Percentiles rank a stretch among this genome's conserved stretches.
Conservation (phyloP, 2,329 filamentous ascomycete genomes). For the Fusarium sp. region DNA sequence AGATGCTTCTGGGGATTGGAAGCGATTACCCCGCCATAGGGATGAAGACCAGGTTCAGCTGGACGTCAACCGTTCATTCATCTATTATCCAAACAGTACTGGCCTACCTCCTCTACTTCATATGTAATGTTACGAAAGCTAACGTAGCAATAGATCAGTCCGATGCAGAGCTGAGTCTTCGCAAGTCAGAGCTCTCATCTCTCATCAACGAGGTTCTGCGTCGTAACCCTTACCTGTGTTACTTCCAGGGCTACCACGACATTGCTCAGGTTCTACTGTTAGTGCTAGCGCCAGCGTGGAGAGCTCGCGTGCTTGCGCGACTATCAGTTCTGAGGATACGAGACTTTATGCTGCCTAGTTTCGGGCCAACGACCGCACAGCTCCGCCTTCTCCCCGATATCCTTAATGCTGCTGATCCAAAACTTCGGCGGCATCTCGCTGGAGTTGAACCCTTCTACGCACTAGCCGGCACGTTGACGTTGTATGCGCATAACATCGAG, state of each 20-base stretch:
- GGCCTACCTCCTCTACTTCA: neutral
- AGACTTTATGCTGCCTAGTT: slow-evolving; percentile 95
- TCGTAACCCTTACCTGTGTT: slow-evolving; percentile 84
- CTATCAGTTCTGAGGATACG: slow-evolving; percentile 91
- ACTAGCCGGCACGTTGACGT: slow-evolving; percentile 89
- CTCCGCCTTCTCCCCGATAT: slow-evolving; percentile 89
- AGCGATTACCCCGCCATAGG: slow-evolving; percentile 75
- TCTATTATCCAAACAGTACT: slow-evolving; percentile 89
- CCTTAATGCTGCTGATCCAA: slow-evolving; percentile 76
- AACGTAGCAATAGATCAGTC: slow-evolving; percentile 67
- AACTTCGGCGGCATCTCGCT: slow-evolving; percentile 80
- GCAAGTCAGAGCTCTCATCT: slow-evolving; percentile 81
- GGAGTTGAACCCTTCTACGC: slow-evolving; percentile 90
- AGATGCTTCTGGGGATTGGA: slow-evolving; percentile 60
- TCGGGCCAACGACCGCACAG: slow-evolving; percentile 84
- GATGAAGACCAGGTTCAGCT: slow-evolving; percentile 93
- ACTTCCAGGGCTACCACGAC: slow-evolving; percentile 99
- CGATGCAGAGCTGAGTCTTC: slow-evolving; percentile 73
- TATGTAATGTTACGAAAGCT: slow-evolving; percentile 9
- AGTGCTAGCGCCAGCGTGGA: slow-evolving; percentile 75
- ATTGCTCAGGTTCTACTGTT: slow-evolving; percentile 96
- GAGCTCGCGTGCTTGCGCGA: slow-evolving; percentile 76
- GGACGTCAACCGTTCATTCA: slow-evolving; percentile 95
- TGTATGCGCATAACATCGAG: slow-evolving; percentile 97
- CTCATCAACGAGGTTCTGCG: slow-evolving; percentile 87